Conservation (phyloP, 371 early-diverging fungal genomes). For the Choanephora cucurbitarum region DNA sequence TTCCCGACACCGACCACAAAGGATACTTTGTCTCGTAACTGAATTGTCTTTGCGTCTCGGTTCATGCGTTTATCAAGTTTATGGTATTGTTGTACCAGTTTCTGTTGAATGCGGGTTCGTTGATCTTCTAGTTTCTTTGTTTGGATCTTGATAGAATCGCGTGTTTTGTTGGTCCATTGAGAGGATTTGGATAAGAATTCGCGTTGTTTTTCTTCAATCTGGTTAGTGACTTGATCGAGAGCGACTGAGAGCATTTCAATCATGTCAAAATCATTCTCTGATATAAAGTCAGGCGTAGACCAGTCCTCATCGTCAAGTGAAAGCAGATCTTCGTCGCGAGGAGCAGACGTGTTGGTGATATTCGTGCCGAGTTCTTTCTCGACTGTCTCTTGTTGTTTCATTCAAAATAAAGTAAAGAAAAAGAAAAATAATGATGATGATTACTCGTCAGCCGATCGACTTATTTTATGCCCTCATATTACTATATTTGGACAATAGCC, state of each 20-base stretch:
- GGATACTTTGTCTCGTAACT: constrained; percentile 66
- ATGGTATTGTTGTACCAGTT: constrained; percentile 31
- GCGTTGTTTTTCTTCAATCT: constrained; percentile 43
- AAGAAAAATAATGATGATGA: not conserved
- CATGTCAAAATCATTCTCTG: constrained; percentile 39
- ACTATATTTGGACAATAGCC: too few species aligned
- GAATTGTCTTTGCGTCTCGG: constrained; percentile 55
- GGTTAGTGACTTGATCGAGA: constrained; percentile 48
- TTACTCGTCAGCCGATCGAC: too few species aligned
- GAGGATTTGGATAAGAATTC: constrained; percentile 40
- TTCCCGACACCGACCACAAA: constrained; percentile 75
- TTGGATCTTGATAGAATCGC: constrained; percentile 35
- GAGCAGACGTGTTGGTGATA: not conserved
- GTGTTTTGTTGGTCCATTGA: constrained; percentile 47
- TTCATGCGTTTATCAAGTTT: constrained; percentile 45
- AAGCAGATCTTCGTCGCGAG: constrained; percentile 16
- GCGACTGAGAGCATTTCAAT: constrained; percentile 44
- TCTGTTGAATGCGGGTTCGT: constrained; percentile 28
- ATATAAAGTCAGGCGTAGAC: constrained; percentile 20
- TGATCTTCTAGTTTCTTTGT: constrained; percentile 43
- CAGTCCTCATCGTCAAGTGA: constrained; percentile 17
- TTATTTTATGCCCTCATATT: too few species aligned
- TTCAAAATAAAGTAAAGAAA: not conserved
- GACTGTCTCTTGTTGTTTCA: not conserved
- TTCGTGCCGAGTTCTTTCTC: not conserved